Percentiles rank a stretch among this genome's conserved stretches.
Evolutionary conservation across 352 stramenopile species (phyloP).

Genomic region (Phytophthora boehmeriae): DNA sequence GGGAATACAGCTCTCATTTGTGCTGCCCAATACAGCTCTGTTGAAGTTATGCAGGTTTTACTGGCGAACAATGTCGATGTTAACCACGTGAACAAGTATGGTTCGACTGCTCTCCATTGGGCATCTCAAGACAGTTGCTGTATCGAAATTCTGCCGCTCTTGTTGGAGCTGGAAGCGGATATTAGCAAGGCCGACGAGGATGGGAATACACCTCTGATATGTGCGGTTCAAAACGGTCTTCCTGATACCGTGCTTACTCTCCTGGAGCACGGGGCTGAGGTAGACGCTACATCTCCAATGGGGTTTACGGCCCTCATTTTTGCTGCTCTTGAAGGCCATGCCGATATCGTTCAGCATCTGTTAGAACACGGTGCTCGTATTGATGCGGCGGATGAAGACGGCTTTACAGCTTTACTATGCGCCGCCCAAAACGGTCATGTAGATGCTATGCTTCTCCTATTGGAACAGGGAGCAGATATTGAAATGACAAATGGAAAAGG

Average conservation of each 20-base stretch:
- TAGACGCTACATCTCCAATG: background rate
- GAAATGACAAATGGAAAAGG: background rate
- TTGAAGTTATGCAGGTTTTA: background rate
- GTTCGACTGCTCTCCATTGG: conserved; percentile 6
- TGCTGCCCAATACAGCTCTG: background rate
- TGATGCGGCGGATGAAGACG: conserved; percentile 1
- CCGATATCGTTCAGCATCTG: background rate
- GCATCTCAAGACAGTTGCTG: conserved; percentile 1
- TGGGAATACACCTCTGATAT: conserved; percentile 1
- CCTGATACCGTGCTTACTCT: background rate
- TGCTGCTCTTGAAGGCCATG: conserved; percentile 8
- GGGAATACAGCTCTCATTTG: conserved; percentile 4
- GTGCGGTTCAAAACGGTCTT: conserved; percentile 5
- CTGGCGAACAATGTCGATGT: background rate
- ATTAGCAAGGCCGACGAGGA: background rate
- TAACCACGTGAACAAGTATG: background rate
- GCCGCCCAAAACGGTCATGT: conserved; percentile 1
- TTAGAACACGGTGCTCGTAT: background rate
- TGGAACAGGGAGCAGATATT: background rate
- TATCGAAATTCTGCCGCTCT: background rate
- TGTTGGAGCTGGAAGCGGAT: background rate
- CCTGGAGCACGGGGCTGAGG: background rate
- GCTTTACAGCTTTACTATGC: background rate
- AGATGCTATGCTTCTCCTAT: background rate
- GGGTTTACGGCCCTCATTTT: conserved; percentile 5